These are phyloP conservation scores for Cyclotella choctawhatcheeana DNA, from an alignment of 108 stramenopile species.

Conservation along the genomic window DNA sequence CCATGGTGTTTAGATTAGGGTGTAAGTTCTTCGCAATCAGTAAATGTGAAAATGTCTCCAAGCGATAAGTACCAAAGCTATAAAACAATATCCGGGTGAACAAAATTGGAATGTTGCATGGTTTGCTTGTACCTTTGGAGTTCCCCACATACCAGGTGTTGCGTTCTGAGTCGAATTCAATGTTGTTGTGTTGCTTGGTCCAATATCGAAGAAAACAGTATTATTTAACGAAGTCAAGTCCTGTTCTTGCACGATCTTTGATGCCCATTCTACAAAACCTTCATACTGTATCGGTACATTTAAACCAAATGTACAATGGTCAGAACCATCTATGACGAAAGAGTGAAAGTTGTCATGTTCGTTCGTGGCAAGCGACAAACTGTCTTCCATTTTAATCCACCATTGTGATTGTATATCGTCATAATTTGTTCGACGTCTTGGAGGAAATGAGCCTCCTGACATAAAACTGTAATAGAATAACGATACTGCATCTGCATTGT, in stretches of 20 bases:
- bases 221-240: too few relatives aligned
- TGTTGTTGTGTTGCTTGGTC: too few relatives aligned
- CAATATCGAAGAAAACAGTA: too few relatives aligned
- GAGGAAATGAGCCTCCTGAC: constrained; percentile 25
- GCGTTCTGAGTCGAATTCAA: too few relatives aligned
- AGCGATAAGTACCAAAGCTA: too few relatives aligned
- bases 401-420: constrained; percentile 26
- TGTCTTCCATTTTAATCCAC: constrained; percentile 44
- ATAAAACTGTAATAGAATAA: constrained; percentile 52
- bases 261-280: constrained; percentile 51
- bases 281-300: constrained; percentile 32
- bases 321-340: constrained; percentile 47
- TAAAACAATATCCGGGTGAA: too few relatives aligned
- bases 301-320: constrained; percentile 58
- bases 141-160: too few relatives aligned
- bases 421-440: not conserved
- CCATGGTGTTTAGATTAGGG: too few relatives aligned
- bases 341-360: constrained; percentile 52
- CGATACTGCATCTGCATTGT: constrained; percentile 49
- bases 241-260: constrained; percentile 22
- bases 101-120: too few relatives aligned
- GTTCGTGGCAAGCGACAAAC: constrained; percentile 24
- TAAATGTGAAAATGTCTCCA: too few relatives aligned
- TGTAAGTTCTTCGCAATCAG: too few relatives aligned
- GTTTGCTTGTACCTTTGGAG: too few relatives aligned